phyloP scores from a whole-genome alignment of 345 rosid genomes.

The Eucalyptus tenuipes region DNA sequence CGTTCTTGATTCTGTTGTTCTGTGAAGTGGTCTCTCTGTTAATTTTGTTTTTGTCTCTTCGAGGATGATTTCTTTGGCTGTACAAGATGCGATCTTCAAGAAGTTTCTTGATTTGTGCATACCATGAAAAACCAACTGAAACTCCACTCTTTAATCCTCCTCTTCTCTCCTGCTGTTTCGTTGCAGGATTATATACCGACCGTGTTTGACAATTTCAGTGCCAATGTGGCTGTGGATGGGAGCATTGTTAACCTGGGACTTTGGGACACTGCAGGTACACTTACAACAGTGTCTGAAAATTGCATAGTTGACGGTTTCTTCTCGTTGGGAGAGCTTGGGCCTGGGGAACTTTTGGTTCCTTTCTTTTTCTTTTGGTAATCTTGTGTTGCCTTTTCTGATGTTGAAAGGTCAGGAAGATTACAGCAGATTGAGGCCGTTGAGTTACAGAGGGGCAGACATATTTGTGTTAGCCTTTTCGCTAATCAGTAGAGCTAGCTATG shows the following conservation, averaged over 20 bases:
- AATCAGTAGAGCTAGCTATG: constrained; percentile 93
- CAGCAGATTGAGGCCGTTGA: constrained; percentile 93
- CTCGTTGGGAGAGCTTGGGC: not conserved
- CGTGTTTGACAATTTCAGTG: constrained; percentile 98
- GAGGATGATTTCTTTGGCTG: not conserved
- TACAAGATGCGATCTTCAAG: not conserved
- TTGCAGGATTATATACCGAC: constrained; percentile 92
- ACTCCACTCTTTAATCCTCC: not conserved
- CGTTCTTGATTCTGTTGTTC: not conserved
- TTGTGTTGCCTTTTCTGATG: not conserved
- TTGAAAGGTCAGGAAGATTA: constrained; percentile 92
- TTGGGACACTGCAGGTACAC: constrained; percentile 98
- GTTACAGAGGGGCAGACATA: constrained; percentile 95
- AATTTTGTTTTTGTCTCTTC: not conserved
- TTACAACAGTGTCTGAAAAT: not conserved
- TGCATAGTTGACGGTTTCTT: not conserved
- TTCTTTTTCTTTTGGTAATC: not conserved
- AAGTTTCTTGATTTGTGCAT: not conserved
- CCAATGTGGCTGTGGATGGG: constrained; percentile 92
- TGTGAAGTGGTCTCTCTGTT: not conserved
- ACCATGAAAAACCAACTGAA: not conserved
- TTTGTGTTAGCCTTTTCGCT: constrained; percentile 89
- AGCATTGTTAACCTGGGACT: constrained; percentile 85
- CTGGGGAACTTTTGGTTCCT: not conserved
- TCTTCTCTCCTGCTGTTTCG: not conserved